Evolutionary conservation across 257 asterid species (phyloP), one percentile per base, ranked within the genome.

Genomic region (Penstemon newberryi): DNA sequence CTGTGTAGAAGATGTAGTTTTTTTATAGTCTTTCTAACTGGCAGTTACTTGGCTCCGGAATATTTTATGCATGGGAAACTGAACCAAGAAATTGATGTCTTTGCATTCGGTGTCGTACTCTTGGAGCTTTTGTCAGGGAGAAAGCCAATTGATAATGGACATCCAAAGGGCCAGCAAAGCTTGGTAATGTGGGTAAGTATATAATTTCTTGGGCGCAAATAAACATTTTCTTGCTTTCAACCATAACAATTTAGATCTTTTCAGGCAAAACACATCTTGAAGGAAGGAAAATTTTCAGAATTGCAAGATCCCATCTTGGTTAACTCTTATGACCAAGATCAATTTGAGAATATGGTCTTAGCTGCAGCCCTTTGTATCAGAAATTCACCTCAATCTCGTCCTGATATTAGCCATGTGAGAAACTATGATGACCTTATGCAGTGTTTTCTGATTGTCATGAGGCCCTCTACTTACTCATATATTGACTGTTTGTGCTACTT

Each of bases 1-100:
- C 33, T 43, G 55, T 12, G 55, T 61, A 40, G 37, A 42, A 13
- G 1, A 42, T 43, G 53, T 59, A n/a, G 42, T 67, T 67, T 33
- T 5, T 65, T 61, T 53, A 40, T 37, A n/a, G 69, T 6, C 18
- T 67, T 33, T 58, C 38, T 39, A 57, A 10, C 3, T 82, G 62
- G 65, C 88, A 93, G 97, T 76, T 93, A 90, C 79, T 80, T 93
- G 85, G 98, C 98, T 70, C 97, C 98, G 0, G 98, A 92, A 69
- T 88, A 92, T 73, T 79, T 92, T 77, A 73, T 87, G 89, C 92
- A 90, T 60, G 98, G 95, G 59, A 88, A 87, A 81, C 75, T 86
- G 58, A 83, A 75, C 46, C 88, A 90, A 42, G 86, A 88, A 70
- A 79, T 92, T 68, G 98, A 92, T 78, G 87, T 90, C 62, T 92